A percentile compares a stretch with the other conserved stretches of the same genome.
These are phyloP conservation scores for Euptelea pleiosperma DNA, from an alignment of 164 flowering plant genomes.

Conservation along the genomic window DNA sequence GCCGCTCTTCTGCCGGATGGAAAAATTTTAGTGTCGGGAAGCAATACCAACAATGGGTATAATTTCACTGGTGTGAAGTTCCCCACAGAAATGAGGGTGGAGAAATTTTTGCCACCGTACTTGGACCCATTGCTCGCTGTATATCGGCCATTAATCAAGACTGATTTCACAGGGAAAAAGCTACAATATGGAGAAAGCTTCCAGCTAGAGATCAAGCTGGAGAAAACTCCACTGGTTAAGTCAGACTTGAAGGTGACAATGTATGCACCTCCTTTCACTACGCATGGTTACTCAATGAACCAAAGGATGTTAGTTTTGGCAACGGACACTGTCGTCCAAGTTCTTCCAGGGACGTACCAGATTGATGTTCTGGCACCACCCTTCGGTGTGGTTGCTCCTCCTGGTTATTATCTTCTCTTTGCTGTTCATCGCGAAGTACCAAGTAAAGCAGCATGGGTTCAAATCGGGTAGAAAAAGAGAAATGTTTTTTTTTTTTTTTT, in stretches of 20 bases:
- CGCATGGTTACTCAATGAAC: conserved; percentile 71
- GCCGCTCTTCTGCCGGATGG: conserved; percentile 62
- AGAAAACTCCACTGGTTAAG: background rate
- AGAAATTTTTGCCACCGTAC: conserved; percentile 80
- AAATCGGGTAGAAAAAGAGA: conserved; percentile 27
- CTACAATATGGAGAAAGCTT: conserved; percentile 34
- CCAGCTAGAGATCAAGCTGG: conserved; percentile 16
- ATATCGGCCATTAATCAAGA: conserved; percentile 30
- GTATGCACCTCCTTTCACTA: conserved; percentile 70
- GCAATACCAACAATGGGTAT: conserved; percentile 61
- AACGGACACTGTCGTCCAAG: background rate
- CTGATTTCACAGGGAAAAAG: background rate
- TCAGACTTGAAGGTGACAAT: conserved; percentile 49
- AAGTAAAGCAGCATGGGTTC: conserved; percentile 53
- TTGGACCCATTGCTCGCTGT: conserved; percentile 33
- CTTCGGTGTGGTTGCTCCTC: conserved; percentile 46
- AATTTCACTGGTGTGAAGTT: conserved; percentile 29
- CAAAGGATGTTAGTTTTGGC: conserved; percentile 55
- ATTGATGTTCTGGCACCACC: conserved; percentile 44
- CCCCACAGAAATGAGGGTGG: conserved; percentile 75
- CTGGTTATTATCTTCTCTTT: conserved; percentile 62
- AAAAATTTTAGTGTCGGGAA: conserved; percentile 61
- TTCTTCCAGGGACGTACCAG: background rate
- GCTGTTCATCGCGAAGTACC: conserved; percentile 55
- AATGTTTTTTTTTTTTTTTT: too few relatives aligned